Conservation (phyloP, 148 eudicot species). For the Heliamphora exappendiculata region DNA sequence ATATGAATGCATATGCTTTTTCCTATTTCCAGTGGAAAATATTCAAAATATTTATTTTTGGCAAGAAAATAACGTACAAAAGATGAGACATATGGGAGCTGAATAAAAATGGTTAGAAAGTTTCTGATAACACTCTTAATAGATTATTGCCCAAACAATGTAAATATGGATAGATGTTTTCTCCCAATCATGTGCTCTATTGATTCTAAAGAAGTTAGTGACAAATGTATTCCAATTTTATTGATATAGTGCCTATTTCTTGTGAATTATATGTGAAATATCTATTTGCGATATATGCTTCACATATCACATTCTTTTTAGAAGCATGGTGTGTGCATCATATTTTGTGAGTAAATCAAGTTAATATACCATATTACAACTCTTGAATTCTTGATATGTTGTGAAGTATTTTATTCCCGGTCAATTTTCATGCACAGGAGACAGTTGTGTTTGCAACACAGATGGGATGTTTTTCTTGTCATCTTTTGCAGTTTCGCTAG, state of each 20-base stretch:
- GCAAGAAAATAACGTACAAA: neutral
- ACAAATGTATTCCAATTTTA: no score
- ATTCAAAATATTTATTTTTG: neutral
- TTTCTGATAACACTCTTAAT: neutral
- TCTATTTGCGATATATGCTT: no score
- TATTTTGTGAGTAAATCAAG: neutral
- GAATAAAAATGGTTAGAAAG: neutral
- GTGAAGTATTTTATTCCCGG: neutral
- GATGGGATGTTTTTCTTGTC: neutral
- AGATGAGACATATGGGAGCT: no score
- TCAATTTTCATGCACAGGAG: neutral
- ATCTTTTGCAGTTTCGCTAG: neutral
- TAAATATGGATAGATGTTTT: neutral
- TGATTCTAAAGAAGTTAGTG: no score
- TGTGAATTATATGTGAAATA: no score
- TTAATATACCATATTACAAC: neutral
- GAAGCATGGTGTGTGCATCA: no score
- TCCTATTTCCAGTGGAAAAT: neutral
- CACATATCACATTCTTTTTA: no score
- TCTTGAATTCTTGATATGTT: neutral
- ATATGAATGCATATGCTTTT: neutral
- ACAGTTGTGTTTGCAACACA: neutral
- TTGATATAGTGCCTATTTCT: no score
- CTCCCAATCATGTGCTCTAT: no score
- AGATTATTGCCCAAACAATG: neutral